A percentile compares a stretch with the other conserved stretches of the same genome.
These are phyloP conservation scores for Trichoderma sp. DNA, from an alignment of 2,329 filamentous ascomycete species.

Conservation along the genomic window DNA sequence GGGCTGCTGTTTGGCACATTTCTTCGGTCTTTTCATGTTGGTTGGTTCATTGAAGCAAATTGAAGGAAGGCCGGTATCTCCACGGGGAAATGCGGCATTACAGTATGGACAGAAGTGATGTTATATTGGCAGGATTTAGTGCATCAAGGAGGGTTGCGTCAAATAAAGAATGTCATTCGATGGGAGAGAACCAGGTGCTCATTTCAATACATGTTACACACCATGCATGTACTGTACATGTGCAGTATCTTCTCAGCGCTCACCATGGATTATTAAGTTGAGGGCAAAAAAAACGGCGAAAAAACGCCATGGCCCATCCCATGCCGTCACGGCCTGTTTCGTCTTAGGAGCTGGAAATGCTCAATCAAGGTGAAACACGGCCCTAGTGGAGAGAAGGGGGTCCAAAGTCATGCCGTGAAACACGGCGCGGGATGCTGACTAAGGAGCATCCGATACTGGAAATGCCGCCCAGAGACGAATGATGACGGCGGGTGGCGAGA, in stretches of 20 bases:
- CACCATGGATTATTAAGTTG: not conserved
- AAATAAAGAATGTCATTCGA: not conserved
- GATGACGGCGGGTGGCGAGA: not conserved
- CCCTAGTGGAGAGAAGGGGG: not conserved
- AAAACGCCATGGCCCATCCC: not conserved
- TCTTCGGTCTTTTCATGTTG: not conserved
- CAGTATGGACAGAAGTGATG: not conserved
- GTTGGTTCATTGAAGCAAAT: not conserved
- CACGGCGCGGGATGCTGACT: slow-evolving; percentile 6
- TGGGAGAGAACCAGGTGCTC: not conserved
- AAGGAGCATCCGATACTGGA: not conserved
- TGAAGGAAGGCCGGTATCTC: not conserved
- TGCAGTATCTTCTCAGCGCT: not conserved
- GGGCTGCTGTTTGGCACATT: not conserved
- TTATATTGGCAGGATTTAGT: not conserved
- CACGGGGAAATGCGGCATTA: not conserved
- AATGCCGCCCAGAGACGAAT: not conserved
- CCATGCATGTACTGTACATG: no score
- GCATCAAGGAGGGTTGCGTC: not conserved
- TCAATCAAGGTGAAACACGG: slow-evolving; percentile 20
- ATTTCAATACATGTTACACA: not conserved
- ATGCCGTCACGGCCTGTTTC: not conserved
- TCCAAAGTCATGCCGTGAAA: slow-evolving; percentile 12
- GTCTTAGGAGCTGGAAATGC: not conserved
- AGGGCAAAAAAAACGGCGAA: not conserved